Percentiles rank a stretch among this genome's conserved stretches.
Evolutionary conservation across 768 basidiomycete genomes (phyloP).

Genomic region (Pleurotus platypus): DNA sequence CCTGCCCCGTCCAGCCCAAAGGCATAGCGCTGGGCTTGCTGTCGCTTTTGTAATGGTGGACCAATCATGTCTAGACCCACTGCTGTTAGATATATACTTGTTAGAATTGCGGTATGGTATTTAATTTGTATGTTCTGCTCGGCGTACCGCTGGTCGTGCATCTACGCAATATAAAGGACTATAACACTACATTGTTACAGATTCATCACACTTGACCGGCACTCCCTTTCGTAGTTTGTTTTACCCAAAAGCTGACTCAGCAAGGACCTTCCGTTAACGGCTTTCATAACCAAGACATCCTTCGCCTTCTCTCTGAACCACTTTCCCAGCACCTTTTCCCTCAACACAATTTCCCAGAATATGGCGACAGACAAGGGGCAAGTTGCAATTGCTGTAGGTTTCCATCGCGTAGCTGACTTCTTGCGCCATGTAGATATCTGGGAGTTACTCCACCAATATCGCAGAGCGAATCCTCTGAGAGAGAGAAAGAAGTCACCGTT

Average conservation of each 20-base stretch:
- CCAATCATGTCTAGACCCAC: too few relatives aligned
- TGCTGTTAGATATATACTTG: too few relatives aligned
- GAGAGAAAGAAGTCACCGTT: conserved; percentile 79
- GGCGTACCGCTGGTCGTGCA: background rate
- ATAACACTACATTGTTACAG: too few relatives aligned
- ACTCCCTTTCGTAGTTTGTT: background rate
- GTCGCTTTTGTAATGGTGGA: background rate
- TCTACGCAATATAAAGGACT: too few relatives aligned
- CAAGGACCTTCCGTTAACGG: background rate
- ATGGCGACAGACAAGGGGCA: conserved; percentile 44
- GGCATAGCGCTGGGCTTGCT: background rate
- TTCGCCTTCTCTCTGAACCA: conserved; percentile 1
- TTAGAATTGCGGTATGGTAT: too few relatives aligned
- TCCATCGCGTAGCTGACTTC: too few relatives aligned
- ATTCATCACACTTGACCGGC: too few relatives aligned
- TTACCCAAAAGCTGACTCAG: background rate
- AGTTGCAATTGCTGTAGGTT: background rate
- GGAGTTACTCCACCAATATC: conserved; percentile 89
- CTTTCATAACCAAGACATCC: background rate
- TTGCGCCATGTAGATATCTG: conserved; percentile 47
- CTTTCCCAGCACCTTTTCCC: conserved; percentile 1
- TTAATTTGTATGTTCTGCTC: background rate
- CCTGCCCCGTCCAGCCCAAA: background rate
- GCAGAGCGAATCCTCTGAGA: conserved; percentile 63
- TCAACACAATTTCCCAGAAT: conserved; percentile 9